Percentiles rank a stretch among this genome's conserved stretches.
Evolutionary conservation across 164 flowering plant species (phyloP).

Genomic region (Saururus chinensis): DNA sequence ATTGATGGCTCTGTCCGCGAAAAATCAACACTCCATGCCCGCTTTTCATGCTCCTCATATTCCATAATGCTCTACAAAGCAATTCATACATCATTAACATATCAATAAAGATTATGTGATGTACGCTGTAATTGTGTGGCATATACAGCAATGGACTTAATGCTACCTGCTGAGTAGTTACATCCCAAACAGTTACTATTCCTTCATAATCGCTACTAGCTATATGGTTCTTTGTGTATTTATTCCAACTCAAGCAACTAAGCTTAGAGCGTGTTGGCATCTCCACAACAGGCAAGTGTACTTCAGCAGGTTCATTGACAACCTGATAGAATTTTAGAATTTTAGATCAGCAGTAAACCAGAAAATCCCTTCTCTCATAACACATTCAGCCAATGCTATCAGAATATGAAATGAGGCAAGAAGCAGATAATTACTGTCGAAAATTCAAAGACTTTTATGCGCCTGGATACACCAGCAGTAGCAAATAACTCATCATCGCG

Average conservation of each 20-base stretch:
- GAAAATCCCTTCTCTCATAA: neutral
- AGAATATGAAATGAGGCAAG: neutral
- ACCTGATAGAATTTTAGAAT: slow-evolving; percentile 42
- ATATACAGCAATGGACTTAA: neutral
- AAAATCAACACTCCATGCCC: slow-evolving; percentile 99
- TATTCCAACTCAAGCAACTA: slow-evolving; percentile 98
- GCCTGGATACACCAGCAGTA: slow-evolving; percentile 94
- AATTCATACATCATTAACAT: neutral
- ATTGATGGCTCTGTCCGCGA: slow-evolving; percentile 82
- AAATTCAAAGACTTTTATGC: slow-evolving; percentile 93
- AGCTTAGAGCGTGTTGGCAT: slow-evolving; percentile 92
- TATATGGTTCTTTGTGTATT: slow-evolving; percentile 61
- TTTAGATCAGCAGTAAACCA: neutral
- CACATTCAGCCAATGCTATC: neutral
- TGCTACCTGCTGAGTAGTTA: slow-evolving; percentile 72
- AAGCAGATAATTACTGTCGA: slow-evolving; percentile 43
- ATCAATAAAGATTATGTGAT: neutral
- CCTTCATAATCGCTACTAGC: slow-evolving; percentile 98
- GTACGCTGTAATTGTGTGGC: too few relatives aligned
- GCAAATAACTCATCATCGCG: slow-evolving; percentile 96
- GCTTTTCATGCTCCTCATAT: slow-evolving; percentile 97
- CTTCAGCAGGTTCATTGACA: slow-evolving; percentile 77
- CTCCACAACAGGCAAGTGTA: slow-evolving; percentile 82
- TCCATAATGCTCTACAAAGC: slow-evolving; percentile 78
- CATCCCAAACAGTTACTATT: slow-evolving; percentile 98